Conservation (phyloP, 306 rosid genomes). For the Vigna reflexopilosa region DNA sequence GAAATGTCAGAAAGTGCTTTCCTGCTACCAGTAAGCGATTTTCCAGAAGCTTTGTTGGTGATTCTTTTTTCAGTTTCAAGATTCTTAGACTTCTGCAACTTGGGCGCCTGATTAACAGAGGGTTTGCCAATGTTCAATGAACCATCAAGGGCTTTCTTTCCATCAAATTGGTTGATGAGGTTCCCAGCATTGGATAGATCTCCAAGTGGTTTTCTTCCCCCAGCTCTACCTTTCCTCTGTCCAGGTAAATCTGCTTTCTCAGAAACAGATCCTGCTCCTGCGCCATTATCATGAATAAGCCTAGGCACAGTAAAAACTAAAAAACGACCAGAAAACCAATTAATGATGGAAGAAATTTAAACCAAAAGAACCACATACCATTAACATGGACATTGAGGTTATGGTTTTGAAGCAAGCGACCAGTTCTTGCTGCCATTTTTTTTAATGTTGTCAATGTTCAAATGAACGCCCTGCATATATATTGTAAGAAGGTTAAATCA, state of each 20-base stretch:
- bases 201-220: constrained; percentile 75
- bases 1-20: constrained; percentile 74
- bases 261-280: constrained; percentile 55
- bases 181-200: constrained; percentile 65
- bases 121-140: constrained; percentile 49
- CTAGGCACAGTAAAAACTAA: constrained; percentile 13
- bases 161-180: constrained; percentile 45
- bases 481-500: neutral
- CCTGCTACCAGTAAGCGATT: constrained; percentile 53
- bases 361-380: constrained; percentile 52
- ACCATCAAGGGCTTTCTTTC: constrained; percentile 61
- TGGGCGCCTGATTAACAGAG: constrained; percentile 43
- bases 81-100: constrained; percentile 36
- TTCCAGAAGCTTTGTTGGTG: constrained; percentile 49
- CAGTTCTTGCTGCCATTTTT: constrained; percentile 60
- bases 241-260: constrained; percentile 52
- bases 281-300: constrained; percentile 29
- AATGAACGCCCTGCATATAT: constrained; percentile 40
- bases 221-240: constrained; percentile 56
- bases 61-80: constrained; percentile 38
- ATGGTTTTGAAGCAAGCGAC: constrained; percentile 56
- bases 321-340: neutral
- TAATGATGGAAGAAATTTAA: neutral
- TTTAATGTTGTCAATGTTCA: constrained; percentile 24
- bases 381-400: constrained; percentile 44